Evolutionary conservation across 139 green algal genomes (phyloP), one percentile per base, ranked within the genome.

Genomic region (Tetradesmus obliquus): DNA sequence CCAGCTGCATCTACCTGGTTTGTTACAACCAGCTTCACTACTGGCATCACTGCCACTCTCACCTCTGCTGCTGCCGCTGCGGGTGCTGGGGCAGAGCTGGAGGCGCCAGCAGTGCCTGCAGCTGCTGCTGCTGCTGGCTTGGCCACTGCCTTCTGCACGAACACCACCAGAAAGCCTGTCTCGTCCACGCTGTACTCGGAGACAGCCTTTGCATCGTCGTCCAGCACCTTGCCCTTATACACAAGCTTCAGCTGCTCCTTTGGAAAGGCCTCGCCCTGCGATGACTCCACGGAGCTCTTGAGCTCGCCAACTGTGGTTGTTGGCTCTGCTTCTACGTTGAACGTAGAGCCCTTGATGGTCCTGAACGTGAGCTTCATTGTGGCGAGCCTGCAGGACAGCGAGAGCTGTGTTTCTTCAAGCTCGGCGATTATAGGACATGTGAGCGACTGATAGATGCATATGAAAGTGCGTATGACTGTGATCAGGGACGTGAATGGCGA

Each of bases 111-210:
- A 32, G 55, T 58, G 54, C 93, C 87, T 45, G 92, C 88, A 53
- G 94, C 53, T 57, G 94, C 88, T 45, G 95, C 79, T 84, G 89
- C 60, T 69, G 94, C 88, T 79, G 93, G 51, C 90, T 95, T 93
- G 9, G 91, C 24, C 8, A 88, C 60, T 79, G 87, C 86, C 96
- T 99, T 99, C 58, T 95, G 94, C 2, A 98, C 92, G 95, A 99
- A 99, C 32, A 99, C 97, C 13, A 99, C 98, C 32, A 99, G 93
- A 91, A 99, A 99, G 79, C 97, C 94, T 1, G 92, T 93, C 86
- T 99, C 97, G 2, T 94, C 94, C 2, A 99, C 94, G 53, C 92
- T 93, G 84, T 94, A 96, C 32, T 97, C 97, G 5, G 87, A 94
- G 19, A 99, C 91, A 0, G 95, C 95, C 7, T 95, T 95, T 2